phyloP scores from a whole-genome alignment of 495 filamentous ascomycete species.

The Physcia stellaris region DNA sequence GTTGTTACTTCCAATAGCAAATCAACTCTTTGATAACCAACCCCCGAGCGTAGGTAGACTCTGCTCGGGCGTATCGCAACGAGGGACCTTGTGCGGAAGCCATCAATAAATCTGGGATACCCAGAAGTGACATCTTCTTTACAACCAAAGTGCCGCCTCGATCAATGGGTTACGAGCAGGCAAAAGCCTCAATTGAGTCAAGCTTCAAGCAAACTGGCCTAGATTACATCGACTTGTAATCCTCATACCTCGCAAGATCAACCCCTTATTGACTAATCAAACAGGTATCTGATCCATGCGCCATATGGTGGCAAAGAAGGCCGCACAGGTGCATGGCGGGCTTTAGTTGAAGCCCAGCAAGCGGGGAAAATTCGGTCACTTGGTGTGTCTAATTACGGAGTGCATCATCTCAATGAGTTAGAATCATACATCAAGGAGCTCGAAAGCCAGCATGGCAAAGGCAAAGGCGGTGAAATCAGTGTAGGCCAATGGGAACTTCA shows the following conservation, averaged over 20 bases:
- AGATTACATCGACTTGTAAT: conserved; percentile 42
- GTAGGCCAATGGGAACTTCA: conserved; percentile 87
- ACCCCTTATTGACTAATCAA: not conserved
- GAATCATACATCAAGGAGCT: conserved; percentile 59
- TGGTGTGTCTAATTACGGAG: conserved; percentile 42
- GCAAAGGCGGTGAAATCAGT: conserved; percentile 59
- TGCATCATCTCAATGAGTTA: conserved; percentile 46
- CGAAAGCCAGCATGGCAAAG: conserved; percentile 43
- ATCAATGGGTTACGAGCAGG: conserved; percentile 34
- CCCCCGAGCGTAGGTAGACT: conserved; percentile 37
- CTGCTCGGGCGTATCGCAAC: conserved; percentile 40
- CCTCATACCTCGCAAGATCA: not conserved
- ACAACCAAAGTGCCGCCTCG: conserved; percentile 38
- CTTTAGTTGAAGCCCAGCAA: conserved; percentile 40
- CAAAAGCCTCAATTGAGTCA: conserved; percentile 34
- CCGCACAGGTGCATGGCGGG: conserved; percentile 38
- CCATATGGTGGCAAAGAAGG: conserved; percentile 39
- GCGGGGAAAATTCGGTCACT: conserved; percentile 38
- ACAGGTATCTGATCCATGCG: conserved; percentile 38
- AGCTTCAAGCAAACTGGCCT: conserved; percentile 32
- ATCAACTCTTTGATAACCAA: not conserved
- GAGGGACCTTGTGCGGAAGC: conserved; percentile 35
- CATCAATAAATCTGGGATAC: conserved; percentile 30
- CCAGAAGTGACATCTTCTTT: conserved; percentile 39
- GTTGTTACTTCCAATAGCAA: no score